phyloP scores from a whole-genome alignment of 78 protist species.

The Capsaspora owczarzaki region DNA sequence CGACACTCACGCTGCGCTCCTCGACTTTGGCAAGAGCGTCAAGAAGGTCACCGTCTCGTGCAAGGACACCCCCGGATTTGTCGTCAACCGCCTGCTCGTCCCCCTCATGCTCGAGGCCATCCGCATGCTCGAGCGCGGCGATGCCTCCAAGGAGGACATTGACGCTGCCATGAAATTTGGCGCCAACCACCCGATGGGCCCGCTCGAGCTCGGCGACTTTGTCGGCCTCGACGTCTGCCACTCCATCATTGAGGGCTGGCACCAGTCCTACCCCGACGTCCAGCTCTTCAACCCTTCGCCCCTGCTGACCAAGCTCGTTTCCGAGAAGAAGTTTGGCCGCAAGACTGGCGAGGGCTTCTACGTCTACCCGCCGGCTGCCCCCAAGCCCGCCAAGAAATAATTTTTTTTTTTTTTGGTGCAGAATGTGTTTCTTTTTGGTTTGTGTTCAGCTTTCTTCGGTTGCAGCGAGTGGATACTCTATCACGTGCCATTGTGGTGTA shows the following conservation, averaged over 20 bases:
- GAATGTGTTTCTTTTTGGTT: too few species aligned
- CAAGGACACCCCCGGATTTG: slow-evolving; percentile 35
- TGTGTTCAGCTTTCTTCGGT: too few species aligned
- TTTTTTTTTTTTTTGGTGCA: too few species aligned
- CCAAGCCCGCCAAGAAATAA: too few species aligned
- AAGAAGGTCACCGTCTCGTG: slow-evolving; percentile 27
- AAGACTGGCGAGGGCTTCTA: slow-evolving; percentile 52
- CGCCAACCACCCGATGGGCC: slow-evolving; percentile 60
- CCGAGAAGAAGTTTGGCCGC: slow-evolving; percentile 38
- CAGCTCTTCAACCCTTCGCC: slow-evolving; percentile 21
- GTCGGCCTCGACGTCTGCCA: slow-evolving; percentile 37
- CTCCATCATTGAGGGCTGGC: slow-evolving; percentile 36
- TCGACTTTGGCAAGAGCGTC: slow-evolving; percentile 5
- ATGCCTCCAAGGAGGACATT: slow-evolving; percentile 42
- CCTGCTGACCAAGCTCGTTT: slow-evolving; percentile 22
- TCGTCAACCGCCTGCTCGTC: slow-evolving; percentile 53
- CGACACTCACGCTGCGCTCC: neutral
- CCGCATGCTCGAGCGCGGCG: slow-evolving; percentile 49
- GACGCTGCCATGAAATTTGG: slow-evolving; percentile 60
- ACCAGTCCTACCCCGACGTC: neutral
- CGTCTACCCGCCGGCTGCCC: too few species aligned
- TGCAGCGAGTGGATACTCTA: too few species aligned
- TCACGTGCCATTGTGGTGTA: too few species aligned
- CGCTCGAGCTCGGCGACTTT: slow-evolving; percentile 40
- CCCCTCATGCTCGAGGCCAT: slow-evolving; percentile 49